A percentile compares a stretch with the other conserved stretches of the same genome.
phyloP scores from a whole-genome alignment of 768 basidiomycete genomes.

The Cystoderma amianthinum region DNA sequence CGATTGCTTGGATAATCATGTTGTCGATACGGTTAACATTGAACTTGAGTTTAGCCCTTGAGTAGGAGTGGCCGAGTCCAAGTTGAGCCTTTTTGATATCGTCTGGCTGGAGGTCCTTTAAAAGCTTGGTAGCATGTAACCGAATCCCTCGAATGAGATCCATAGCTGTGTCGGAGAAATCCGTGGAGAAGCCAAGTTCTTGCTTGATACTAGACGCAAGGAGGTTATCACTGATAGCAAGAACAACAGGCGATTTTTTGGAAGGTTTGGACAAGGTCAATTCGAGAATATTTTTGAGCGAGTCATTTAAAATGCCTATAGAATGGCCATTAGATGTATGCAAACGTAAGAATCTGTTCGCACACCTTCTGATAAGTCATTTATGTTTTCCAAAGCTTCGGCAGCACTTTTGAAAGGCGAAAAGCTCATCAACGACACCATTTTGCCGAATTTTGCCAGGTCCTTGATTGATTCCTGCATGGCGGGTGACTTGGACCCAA shows the following conservation, averaged over 20 bases:
- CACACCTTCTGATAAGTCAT: conserved; percentile 93
- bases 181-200: conserved; percentile 66
- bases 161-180: conserved; percentile 71
- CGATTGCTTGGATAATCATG: conserved; percentile 99
- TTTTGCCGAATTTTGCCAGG: conserved; percentile 83
- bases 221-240: conserved; percentile 72
- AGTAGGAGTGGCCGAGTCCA: conserved; percentile 96
- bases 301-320: conserved; percentile 78
- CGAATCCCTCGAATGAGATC: conserved; percentile 92
- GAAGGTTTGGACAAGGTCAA: conserved; percentile 78
- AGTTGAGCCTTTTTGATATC: conserved; percentile 93
- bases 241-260: conserved; percentile 59
- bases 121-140: conserved; percentile 81
- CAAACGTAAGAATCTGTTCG: conserved; percentile 3
- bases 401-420: conserved; percentile 91
- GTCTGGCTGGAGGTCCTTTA: conserved; percentile 81
- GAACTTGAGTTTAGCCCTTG: conserved; percentile 96
- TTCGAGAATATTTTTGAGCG: conserved; percentile 78
- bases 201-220: conserved; percentile 76
- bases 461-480: conserved; percentile 87
- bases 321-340: background rate
- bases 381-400: conserved; percentile 90
- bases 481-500: conserved; percentile 69
- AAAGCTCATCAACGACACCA: conserved; percentile 88
- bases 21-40: conserved; percentile 95